A percentile compares a stretch with the other conserved stretches of the same genome.
These are phyloP conservation scores for Inga oerstediana DNA, from an alignment of 306 rosid species.

Conservation along the genomic window DNA sequence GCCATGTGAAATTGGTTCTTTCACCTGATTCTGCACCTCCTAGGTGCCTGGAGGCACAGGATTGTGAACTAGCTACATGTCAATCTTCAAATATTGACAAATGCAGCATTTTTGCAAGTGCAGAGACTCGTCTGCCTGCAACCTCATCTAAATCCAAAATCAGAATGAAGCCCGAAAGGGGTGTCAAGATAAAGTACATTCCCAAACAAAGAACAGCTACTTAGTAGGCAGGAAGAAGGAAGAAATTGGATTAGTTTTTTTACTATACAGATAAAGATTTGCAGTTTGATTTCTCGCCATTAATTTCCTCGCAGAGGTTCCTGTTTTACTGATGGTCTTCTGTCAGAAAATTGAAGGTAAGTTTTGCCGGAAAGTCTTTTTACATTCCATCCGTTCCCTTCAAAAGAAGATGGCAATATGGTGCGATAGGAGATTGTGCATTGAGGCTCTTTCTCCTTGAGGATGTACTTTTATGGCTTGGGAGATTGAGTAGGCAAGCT, in stretches of 20 bases:
- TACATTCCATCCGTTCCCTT: slow-evolving; percentile 48
- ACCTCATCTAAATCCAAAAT: slow-evolving; percentile 47
- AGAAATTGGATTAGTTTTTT: slow-evolving; percentile 39
- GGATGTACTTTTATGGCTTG: background rate
- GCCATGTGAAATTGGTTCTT: slow-evolving; percentile 69
- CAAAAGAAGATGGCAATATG: slow-evolving; percentile 30
- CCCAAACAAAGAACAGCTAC: slow-evolving; percentile 62
- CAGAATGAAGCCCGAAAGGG: slow-evolving; percentile 60
- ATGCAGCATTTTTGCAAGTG: slow-evolving; percentile 48
- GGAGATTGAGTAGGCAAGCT: slow-evolving; percentile 47
- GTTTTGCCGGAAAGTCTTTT: slow-evolving; percentile 56
- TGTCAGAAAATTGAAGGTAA: slow-evolving; percentile 60
- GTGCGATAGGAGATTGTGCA: slow-evolving; percentile 27
- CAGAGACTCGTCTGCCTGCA: slow-evolving; percentile 43
- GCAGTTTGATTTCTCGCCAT: slow-evolving; percentile 54
- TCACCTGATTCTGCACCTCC: slow-evolving; percentile 47
- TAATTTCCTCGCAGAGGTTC: slow-evolving; percentile 73
- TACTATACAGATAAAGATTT: slow-evolving; percentile 53
- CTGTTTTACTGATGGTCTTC: slow-evolving; percentile 76
- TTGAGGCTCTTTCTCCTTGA: slow-evolving; percentile 30
- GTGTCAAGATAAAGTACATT: slow-evolving; percentile 62
- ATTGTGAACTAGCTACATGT: slow-evolving; percentile 34
- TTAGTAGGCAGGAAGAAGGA: slow-evolving; percentile 43
- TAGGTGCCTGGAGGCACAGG: slow-evolving; percentile 38
- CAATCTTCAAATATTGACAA: slow-evolving; percentile 39